A percentile compares a stretch with the other conserved stretches of the same genome.
These are phyloP conservation scores for Kuraishia piskuri DNA, from an alignment of 805 yeast genomes.

Conservation along the genomic window DNA sequence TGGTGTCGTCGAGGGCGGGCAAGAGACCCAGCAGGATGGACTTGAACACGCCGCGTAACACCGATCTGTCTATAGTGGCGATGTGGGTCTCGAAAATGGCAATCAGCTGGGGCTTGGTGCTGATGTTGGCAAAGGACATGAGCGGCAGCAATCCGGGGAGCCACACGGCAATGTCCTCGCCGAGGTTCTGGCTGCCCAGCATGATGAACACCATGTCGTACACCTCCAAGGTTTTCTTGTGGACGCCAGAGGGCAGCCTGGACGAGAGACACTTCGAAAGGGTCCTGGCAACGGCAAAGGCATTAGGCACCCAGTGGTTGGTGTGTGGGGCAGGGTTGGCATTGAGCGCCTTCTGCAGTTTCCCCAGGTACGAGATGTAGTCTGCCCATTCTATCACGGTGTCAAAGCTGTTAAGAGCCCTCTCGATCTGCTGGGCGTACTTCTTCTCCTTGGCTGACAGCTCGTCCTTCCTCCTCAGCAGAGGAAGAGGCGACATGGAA, in stretches of 20 bases:
- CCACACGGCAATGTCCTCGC: constrained; percentile 64
- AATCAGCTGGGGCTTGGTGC: constrained; percentile 73
- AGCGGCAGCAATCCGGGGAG: constrained; percentile 88
- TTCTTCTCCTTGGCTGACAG: constrained; percentile 60
- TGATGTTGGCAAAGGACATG: constrained; percentile 81
- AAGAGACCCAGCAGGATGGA: constrained; percentile 69
- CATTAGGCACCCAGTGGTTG: constrained; percentile 56
- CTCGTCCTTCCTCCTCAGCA: constrained; percentile 7
- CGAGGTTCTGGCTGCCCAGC: constrained; percentile 46
- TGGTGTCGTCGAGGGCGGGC: constrained; percentile 90
- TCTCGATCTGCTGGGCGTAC: constrained; percentile 57
- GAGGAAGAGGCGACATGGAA: constrained; percentile 21
- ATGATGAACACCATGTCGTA: constrained; percentile 63
- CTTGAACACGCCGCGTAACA: constrained; percentile 47
- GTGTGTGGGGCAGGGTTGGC: constrained; percentile 30
- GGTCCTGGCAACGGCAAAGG: constrained; percentile 56
- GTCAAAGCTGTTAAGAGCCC: constrained; percentile 69
- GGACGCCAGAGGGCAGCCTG: constrained; percentile 89
- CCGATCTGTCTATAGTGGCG: constrained; percentile 37
- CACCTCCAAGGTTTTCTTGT: constrained; percentile 74
- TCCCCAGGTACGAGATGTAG: constrained; percentile 80
- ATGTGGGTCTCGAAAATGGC: constrained; percentile 50
- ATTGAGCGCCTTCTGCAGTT: constrained; percentile 65
- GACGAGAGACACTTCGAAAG: constrained; percentile 77
- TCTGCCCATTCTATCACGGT: constrained; percentile 96